Evolutionary conservation across 106 monocot species (phyloP).

Genomic region (Agapanthus africanus): DNA sequence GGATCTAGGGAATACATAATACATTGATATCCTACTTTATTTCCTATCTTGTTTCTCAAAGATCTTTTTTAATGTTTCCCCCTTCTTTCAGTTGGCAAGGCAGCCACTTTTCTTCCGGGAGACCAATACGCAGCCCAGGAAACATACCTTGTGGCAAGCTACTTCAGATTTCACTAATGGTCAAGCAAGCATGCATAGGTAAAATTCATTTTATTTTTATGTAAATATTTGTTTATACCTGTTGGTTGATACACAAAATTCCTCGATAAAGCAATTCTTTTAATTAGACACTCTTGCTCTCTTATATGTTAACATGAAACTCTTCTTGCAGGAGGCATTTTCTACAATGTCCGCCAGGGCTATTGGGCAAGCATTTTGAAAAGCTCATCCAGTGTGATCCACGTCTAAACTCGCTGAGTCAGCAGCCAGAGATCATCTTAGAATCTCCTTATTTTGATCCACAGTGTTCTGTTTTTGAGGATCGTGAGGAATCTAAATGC

Average conservation of each 20-base stretch:
- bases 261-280: too few species aligned
- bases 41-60: not conserved
- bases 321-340: slow-evolving; percentile 70
- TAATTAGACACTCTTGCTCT: too few species aligned
- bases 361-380: slow-evolving; percentile 76
- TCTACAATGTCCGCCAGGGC: slow-evolving; percentile 60
- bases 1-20: too few species aligned
- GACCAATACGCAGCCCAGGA: slow-evolving; percentile 88
- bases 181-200: slow-evolving; percentile 82
- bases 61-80: not conserved
- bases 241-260: too few species aligned
- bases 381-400: slow-evolving; percentile 82
- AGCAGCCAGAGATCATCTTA: slow-evolving; percentile 43
- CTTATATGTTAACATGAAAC: too few species aligned
- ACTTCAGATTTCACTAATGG: slow-evolving; percentile 92
- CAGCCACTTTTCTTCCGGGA: slow-evolving; percentile 88
- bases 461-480: slow-evolving; percentile 36
- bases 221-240: not conserved
- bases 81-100: slow-evolving; percentile 55
- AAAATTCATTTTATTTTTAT: not conserved
- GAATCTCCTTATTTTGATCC: slow-evolving; percentile 41
- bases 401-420: slow-evolving; percentile 49
- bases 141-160: slow-evolving; percentile 89
- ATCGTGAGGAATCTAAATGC: slow-evolving; percentile 30
- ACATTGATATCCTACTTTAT: too few species aligned